Base-by-base conservation (phyloP, 1,284 basidiomycete genomes). In the Cryptococcus wingfieldii region DNA sequence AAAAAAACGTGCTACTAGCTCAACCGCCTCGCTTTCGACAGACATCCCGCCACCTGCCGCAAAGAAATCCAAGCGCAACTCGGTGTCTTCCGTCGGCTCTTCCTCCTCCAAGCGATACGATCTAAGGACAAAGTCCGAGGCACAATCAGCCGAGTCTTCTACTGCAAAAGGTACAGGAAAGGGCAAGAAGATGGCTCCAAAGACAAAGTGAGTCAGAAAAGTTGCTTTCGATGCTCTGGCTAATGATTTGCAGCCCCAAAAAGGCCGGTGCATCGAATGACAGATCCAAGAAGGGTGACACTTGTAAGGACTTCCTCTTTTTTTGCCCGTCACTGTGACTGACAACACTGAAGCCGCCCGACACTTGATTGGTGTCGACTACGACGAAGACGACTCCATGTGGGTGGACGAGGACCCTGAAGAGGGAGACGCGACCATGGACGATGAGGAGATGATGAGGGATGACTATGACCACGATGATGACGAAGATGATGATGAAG, bases 371-470 rank as follows among this genome's bases (percentile, higher is more conserved):
- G 27, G 27, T 81, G 69, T 82, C 80, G 50, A 83, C 81, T 54
- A 86, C 71, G 77, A 94, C 80, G 71, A 91, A 38, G 71, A 71
- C 42, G 70, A 71, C 34, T 62, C 63, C 10, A 50, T 65, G n/a
- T 72, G 71, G 71, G 53, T 68, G 12, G 69, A 68, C 46, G 68
- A 71, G 46, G 49, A 60, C 18, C 66, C 68, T 28, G 50, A 53
- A 31, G 34, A 52, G 9, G 44, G 44, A 9, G 59, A 58, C 5
- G 41, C 65, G 28, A 53, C 59, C 37, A 65, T 60, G 38, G 65
- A 62, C 56, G 83, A 86, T 59, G 86, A 87, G 62, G 88, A 90
- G 64, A 79, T 86, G 49, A 83, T 89, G 63, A 88, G 89, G 85
- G 76, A 84, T 55, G 85, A 87, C 63, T 81, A 83, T 44, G 83